These are phyloP conservation scores for Wickerhamiella parazyma DNA, from an alignment of 805 yeast genomes.

Conservation along the genomic window DNA sequence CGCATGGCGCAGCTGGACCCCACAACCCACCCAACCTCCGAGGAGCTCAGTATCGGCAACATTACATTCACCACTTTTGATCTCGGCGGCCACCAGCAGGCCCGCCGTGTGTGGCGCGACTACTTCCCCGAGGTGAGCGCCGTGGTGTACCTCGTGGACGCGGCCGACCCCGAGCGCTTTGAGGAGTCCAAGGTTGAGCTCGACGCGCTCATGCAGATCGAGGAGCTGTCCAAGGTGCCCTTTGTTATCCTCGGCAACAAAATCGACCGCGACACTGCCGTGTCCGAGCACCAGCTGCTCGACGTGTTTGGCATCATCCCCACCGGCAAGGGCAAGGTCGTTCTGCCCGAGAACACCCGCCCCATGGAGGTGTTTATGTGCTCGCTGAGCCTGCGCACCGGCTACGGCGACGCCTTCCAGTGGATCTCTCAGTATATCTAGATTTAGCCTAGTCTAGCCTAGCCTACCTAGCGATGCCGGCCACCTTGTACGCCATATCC, in stretches of 20 bases:
- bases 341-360: conserved; percentile 55
- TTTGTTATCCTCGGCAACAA: conserved; percentile 92
- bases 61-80: conserved; percentile 96
- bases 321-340: conserved; percentile 75
- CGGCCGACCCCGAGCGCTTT: conserved; percentile 92
- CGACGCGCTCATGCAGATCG: conserved; percentile 83
- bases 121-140: conserved; percentile 99
- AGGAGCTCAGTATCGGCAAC: conserved; percentile 91
- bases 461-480: not conserved
- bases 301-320: conserved; percentile 79
- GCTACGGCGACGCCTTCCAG: conserved; percentile 96
- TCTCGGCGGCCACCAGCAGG: conserved; percentile 96
- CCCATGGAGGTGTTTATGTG: conserved; percentile 97
- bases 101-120: conserved; percentile 98
- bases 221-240: conserved; percentile 81
- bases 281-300: conserved; percentile 86
- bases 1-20: conserved; percentile 96
- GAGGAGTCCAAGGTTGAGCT: conserved; percentile 90
- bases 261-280: conserved; percentile 89
- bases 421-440: conserved; percentile 95
- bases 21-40: conserved; percentile 94
- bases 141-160: conserved; percentile 89
- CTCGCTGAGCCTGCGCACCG: conserved; percentile 96
- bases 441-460: no score
- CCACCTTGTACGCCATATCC: conserved; percentile 5